Evolutionary conservation across 371 early-diverging fungal species (phyloP).

Genomic region (Mortierella sp.): DNA sequence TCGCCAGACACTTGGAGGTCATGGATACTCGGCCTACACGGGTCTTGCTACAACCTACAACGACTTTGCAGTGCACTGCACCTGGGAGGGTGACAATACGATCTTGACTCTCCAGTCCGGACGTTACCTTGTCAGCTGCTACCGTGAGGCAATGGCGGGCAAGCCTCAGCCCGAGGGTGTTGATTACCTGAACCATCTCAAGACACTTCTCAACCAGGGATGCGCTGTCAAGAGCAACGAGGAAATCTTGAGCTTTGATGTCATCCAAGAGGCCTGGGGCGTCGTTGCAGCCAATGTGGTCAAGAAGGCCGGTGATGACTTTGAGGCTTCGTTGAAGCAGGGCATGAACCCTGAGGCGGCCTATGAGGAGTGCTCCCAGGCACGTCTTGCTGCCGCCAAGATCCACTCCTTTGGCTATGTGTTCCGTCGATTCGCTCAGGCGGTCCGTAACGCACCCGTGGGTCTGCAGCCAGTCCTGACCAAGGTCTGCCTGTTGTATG

Average conservation of each 20-base stretch:
- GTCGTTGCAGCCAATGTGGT: conserved; percentile 84
- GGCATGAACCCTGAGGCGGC: conserved; percentile 79
- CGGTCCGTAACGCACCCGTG: conserved; percentile 62
- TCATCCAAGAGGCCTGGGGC: conserved; percentile 80
- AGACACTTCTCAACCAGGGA: conserved; percentile 55
- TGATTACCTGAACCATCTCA: conserved; percentile 72
- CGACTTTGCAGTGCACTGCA: conserved; percentile 91
- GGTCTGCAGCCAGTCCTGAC: conserved; percentile 62
- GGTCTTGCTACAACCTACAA: conserved; percentile 83
- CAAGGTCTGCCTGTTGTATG: conserved; percentile 79
- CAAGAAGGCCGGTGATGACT: conserved; percentile 76
- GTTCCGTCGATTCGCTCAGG: conserved; percentile 83
- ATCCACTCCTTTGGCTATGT: conserved; percentile 84
- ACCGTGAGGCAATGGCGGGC: conserved; percentile 76
- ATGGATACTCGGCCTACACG: conserved; percentile 89
- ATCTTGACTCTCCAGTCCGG: conserved; percentile 88
- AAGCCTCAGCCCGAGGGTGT: conserved; percentile 80
- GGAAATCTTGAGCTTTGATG: conserved; percentile 64
- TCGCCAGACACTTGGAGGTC: conserved; percentile 88
- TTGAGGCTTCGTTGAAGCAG: conserved; percentile 69
- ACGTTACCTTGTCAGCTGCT: conserved; percentile 82
- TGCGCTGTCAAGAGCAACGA: conserved; percentile 60
- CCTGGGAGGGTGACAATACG: conserved; percentile 92
- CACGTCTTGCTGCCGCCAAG: conserved; percentile 82
- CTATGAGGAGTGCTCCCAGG: conserved; percentile 82